These are phyloP conservation scores for Pugionium dolabratum DNA, from an alignment of 345 rosid genomes.

Conservation along the genomic window DNA sequence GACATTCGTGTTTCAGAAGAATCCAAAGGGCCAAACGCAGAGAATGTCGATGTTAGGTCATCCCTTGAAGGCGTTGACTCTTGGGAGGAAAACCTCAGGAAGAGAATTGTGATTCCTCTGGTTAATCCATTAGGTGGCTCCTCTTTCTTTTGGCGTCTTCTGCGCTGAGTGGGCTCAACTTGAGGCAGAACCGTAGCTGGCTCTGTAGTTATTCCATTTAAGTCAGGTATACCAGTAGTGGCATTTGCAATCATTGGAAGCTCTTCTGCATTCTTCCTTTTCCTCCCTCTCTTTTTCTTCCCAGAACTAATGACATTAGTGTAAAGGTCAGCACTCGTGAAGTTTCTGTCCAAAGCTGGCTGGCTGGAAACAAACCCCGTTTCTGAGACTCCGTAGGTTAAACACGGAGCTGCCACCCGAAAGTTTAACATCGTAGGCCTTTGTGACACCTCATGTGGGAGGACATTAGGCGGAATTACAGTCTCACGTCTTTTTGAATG, in stretches of 20 bases:
- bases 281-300: slow-evolving; percentile 55
- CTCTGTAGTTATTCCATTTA: slow-evolving; percentile 54
- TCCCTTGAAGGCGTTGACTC: slow-evolving; percentile 68
- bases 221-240: slow-evolving; percentile 54
- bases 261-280: slow-evolving; percentile 46
- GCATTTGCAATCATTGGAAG: slow-evolving; percentile 22
- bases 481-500: slow-evolving; percentile 20
- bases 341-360: slow-evolving; percentile 37
- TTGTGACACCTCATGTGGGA: slow-evolving; percentile 23
- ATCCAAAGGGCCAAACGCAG: slow-evolving; percentile 69
- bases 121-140: slow-evolving; percentile 45
- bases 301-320: slow-evolving; percentile 28
- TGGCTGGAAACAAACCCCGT: slow-evolving; percentile 29
- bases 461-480: slow-evolving; percentile 30
- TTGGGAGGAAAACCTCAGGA: slow-evolving; percentile 62
- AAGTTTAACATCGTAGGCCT: slow-evolving; percentile 43
- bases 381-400: slow-evolving; percentile 31
- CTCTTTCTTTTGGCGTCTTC: slow-evolving; percentile 50
- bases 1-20: slow-evolving; percentile 52
- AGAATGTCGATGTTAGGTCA: slow-evolving; percentile 51
- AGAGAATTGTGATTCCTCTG: slow-evolving; percentile 57
- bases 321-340: slow-evolving; percentile 35
- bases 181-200: slow-evolving; percentile 28
- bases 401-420: slow-evolving; percentile 48
- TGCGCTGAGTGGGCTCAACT: slow-evolving; percentile 25